Percentiles rank a stretch among this genome's conserved stretches.
phyloP scores from a whole-genome alignment of 257 asterid genomes.

The Solanum medicagineum region DNA sequence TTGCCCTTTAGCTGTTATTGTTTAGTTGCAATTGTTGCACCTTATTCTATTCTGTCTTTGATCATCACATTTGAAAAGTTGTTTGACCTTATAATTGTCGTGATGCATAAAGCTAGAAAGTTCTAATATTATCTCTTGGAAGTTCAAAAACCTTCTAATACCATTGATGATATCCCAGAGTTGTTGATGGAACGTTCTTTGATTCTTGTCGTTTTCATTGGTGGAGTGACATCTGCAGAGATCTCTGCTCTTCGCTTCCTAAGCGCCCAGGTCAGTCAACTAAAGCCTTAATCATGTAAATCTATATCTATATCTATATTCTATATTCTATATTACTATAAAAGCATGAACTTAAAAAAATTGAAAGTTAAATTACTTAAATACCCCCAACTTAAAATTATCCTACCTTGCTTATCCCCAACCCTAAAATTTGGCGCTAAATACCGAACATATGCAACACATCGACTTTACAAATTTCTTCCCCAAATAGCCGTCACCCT shows the following conservation, averaged over 20 bases:
- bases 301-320: neutral
- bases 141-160: neutral
- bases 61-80: neutral
- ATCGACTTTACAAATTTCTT: too few relatives aligned
- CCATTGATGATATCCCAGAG: slow-evolving; percentile 29
- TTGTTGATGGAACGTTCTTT: slow-evolving; percentile 76
- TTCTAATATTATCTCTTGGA: neutral
- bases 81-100: neutral
- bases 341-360: too few relatives aligned
- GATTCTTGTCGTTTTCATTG: slow-evolving; percentile 89
- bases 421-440: too few relatives aligned
- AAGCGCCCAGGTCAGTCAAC: slow-evolving; percentile 56
- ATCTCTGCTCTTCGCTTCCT: slow-evolving; percentile 94
- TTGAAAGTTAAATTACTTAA: too few relatives aligned
- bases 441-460: too few relatives aligned
- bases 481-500: too few relatives aligned
- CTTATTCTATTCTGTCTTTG: neutral
- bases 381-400: too few relatives aligned
- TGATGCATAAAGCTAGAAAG: neutral
- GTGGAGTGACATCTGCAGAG: slow-evolving; percentile 97
- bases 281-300: neutral
- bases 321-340: too few relatives aligned
- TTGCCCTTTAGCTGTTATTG: neutral
- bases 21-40: neutral
- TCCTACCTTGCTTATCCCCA: too few relatives aligned